Percentiles rank a stretch among this genome's conserved stretches.
Evolutionary conservation across 208 protist species (phyloP).

Genomic region (Tritrichomonas foetus): DNA sequence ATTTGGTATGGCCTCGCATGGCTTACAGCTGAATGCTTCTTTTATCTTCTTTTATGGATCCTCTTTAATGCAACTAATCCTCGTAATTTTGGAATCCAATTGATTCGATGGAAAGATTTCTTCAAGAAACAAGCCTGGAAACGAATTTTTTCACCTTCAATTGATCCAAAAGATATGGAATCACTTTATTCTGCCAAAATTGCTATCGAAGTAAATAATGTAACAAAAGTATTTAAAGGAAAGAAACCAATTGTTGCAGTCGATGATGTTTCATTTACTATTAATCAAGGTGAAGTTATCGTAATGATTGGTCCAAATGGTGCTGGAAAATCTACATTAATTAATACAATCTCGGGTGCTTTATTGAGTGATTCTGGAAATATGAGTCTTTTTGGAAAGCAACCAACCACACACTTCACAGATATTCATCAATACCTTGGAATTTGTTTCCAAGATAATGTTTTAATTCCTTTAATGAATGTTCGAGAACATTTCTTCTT

Average conservation of each 20-base stretch:
- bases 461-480: background rate
- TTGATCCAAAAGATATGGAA: background rate
- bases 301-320: slow-evolving; percentile 30
- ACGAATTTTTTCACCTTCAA: background rate
- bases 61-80: background rate
- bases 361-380: background rate
- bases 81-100: background rate
- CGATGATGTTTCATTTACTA: background rate
- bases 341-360: background rate
- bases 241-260: background rate
- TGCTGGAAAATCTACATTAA: slow-evolving; percentile 9
- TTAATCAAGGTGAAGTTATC: slow-evolving; percentile 35
- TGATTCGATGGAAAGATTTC: background rate
- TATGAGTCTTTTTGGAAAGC: background rate
- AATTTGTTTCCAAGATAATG: background rate
- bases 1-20: background rate
- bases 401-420: background rate
- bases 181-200: background rate
- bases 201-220: background rate
- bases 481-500: slow-evolving; percentile 29
- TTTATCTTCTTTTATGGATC: background rate
- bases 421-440: background rate
- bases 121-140: background rate
- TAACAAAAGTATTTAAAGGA: background rate
- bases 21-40: background rate